Base-by-base conservation (phyloP, 2,329 filamentous ascomycete species). In the Neofusicoccum kwambonambiense region DNA sequence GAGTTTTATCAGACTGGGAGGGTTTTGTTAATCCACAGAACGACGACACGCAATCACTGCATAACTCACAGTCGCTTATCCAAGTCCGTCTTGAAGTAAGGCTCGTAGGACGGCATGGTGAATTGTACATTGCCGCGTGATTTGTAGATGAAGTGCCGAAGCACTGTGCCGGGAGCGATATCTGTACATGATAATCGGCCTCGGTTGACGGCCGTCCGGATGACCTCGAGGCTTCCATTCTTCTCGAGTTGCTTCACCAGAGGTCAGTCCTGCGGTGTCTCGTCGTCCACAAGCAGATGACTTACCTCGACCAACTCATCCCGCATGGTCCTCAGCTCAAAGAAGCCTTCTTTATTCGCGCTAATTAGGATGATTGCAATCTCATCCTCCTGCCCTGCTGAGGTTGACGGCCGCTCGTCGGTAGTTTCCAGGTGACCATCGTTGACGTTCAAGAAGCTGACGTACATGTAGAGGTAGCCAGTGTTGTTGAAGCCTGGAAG, bases 391-490 rank as follows among this genome's bases (percentile, higher is more conserved):
- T 73, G 72, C 9, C 74, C 74, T 4, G 68, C 67, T 6, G 70
- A 80, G 4, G 73, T 70, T 60, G 71, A 64, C 13, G 78, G 76
- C 5, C 77, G 73, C 65, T 79, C 77, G 71, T 70, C 73, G 76
- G 78, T 75, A 34, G 77, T 77, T 63, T 77, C 80, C 37, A 77
- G 73, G n/a, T 79, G 81, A 27, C 71, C 72, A 17, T 82, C 77
- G 49, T 83, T 81, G 42, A 86, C 82, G 70, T 92, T 88, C 67
- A 99, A 86, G 76, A 98, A 99, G 81, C 92, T 97, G 74, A 99
- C 95, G 74, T 98, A 99, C 93, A 99, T 98, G 81, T 99, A 97
- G 1, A 99, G 84, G 74, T 96, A 99, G 31, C 95, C 96, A 60
- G 89, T 91, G 76, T 92, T 98, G 80, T 99, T 99, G 80, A 99